phyloP scores from a whole-genome alignment of 73 alveolate genomes.

The Tetrahymena malaccensis region DNA sequence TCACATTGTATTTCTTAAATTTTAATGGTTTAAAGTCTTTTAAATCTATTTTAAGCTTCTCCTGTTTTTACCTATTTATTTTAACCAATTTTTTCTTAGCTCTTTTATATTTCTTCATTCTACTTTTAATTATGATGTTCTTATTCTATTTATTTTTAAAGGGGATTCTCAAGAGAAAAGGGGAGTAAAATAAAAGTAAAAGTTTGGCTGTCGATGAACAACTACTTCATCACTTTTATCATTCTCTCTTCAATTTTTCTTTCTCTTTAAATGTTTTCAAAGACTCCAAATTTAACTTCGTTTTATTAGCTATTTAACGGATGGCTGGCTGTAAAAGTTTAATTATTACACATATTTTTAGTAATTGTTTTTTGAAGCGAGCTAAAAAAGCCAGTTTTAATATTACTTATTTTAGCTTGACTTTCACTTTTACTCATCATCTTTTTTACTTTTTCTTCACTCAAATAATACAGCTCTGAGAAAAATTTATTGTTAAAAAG shows the following conservation, averaged over 20 bases:
- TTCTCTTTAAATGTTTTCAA: not conserved
- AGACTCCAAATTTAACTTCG: not conserved
- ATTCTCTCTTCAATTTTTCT: not conserved
- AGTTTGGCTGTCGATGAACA: not conserved
- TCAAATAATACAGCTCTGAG: not conserved
- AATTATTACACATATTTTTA: not conserved
- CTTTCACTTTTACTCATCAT: not conserved
- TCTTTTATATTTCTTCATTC: not conserved
- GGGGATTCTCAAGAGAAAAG: not conserved
- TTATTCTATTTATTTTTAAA: not conserved
- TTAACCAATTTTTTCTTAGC: not conserved
- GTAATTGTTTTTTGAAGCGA: not conserved
- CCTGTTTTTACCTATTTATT: not conserved
- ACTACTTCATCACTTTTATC: not conserved
- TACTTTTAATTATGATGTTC: not conserved
- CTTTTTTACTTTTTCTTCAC: not conserved
- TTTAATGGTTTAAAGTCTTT: not conserved
- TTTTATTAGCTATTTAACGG: not conserved
- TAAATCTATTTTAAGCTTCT: not conserved
- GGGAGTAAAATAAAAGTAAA: not conserved
- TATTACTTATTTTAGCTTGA: not conserved
- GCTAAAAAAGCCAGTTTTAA: not conserved
- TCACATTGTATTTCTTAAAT: not conserved
- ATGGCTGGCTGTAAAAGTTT: not conserved
- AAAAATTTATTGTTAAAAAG: not conserved